These are phyloP conservation scores for Backusella mclennaniae DNA, from an alignment of 192 early-diverging fungal genomes.

Conservation along the genomic window DNA sequence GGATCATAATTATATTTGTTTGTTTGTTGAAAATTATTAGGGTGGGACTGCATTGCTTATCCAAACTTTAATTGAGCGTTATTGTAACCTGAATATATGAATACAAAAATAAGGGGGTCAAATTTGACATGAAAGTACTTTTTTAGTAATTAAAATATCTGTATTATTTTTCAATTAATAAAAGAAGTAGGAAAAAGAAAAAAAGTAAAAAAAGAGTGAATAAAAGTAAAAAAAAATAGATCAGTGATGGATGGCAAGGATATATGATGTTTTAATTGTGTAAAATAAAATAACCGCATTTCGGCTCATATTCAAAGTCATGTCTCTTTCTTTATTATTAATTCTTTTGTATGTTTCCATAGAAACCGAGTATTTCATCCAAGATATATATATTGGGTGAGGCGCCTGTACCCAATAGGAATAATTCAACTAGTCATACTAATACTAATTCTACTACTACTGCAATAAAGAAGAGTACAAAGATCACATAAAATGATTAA, in stretches of 20 bases:
- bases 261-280: neutral
- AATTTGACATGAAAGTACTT: neutral
- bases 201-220: neutral
- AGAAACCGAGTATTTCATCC: neutral
- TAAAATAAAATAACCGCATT: neutral
- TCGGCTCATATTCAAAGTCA: neutral
- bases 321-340: neutral
- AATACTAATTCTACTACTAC: no score
- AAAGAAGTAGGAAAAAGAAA: neutral
- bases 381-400: no score
- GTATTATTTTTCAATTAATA: neutral
- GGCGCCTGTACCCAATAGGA: no score
- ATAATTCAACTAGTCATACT: no score
- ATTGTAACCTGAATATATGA: neutral
- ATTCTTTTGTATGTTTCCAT: no score
- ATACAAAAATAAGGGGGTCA: conserved; percentile 3
- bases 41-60: neutral
- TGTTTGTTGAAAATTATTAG: neutral
- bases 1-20: conserved; percentile 1
- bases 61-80: neutral
- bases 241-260: neutral
- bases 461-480: no score
- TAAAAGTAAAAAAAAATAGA: neutral
- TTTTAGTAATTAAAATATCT: neutral
- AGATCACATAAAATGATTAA: no score